phyloP scores from a whole-genome alignment of 2,329 filamentous ascomycete genomes.

The Fusarium mundagurra region DNA sequence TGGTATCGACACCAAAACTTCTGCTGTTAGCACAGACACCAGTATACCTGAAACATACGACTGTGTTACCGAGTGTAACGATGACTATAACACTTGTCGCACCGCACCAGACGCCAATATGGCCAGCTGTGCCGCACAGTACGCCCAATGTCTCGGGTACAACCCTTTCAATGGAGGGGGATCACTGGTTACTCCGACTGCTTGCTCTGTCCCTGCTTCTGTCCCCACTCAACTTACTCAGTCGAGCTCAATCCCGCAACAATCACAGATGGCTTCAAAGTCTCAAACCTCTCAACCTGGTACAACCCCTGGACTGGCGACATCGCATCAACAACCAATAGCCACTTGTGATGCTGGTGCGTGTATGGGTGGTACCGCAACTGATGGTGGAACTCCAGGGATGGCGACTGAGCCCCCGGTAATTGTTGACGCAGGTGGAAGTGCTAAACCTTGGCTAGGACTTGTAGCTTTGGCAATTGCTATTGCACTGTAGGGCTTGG shows the following conservation, averaged over 20 bases:
- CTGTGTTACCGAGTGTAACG: neutral
- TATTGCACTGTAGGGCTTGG: neutral
- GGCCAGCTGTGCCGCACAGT: neutral
- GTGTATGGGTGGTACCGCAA: neutral
- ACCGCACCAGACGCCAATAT: neutral
- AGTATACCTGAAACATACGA: conserved; percentile 1
- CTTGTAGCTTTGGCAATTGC: neutral
- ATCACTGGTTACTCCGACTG: conserved; percentile 1
- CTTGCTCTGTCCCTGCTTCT: neutral
- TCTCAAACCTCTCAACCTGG: neutral
- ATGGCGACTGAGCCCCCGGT: neutral
- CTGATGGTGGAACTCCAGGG: neutral
- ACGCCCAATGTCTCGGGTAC: conserved; percentile 2
- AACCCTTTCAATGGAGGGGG: conserved; percentile 7
- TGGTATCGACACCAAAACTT: neutral
- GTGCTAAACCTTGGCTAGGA: neutral
- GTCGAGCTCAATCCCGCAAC: neutral
- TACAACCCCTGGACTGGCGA: neutral
- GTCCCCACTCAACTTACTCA: neutral
- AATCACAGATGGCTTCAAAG: neutral
- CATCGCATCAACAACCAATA: neutral
- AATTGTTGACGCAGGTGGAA: neutral
- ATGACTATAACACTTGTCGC: neutral
- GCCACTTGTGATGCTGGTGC: neutral
- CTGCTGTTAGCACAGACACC: neutral